Conservation (phyloP, 1,284 basidiomycete species). For the Trametes versicolor region DNA sequence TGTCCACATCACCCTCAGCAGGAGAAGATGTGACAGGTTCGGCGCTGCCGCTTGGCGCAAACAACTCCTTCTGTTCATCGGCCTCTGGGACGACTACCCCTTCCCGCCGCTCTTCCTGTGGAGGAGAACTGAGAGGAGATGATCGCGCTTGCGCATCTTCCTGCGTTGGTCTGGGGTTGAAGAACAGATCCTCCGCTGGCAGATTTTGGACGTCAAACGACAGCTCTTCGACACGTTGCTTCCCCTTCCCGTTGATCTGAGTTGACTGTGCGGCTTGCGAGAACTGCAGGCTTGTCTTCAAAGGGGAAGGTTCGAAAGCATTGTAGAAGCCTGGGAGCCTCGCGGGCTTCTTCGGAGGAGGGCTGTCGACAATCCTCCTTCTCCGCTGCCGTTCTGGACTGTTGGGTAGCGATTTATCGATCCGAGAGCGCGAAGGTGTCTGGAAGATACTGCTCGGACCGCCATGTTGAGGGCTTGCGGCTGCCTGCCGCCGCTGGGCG, state of each 20-base stretch:
- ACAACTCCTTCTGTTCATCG: background rate
- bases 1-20: slow-evolving; percentile 35
- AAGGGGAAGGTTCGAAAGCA: slow-evolving; percentile 43
- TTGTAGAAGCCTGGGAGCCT: slow-evolving; percentile 48
- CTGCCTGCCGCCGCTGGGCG: slow-evolving; percentile 52
- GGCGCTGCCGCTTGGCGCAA: slow-evolving; percentile 2
- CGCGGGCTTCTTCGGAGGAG: slow-evolving; percentile 21
- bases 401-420: slow-evolving; percentile 40
- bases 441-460: slow-evolving; percentile 46
- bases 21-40: slow-evolving; percentile 6
- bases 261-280: slow-evolving; percentile 27
- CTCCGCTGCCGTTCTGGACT: slow-evolving; percentile 22
- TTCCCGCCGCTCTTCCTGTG: slow-evolving; percentile 1
- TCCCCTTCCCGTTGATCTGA: slow-evolving; percentile 39
- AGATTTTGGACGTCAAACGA: slow-evolving; percentile 13
- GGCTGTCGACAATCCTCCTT: slow-evolving; percentile 25
- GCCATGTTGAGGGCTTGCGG: slow-evolving; percentile 33
- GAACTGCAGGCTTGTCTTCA: slow-evolving; percentile 25
- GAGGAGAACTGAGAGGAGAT: slow-evolving; percentile 35
- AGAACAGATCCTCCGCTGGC: slow-evolving; percentile 22
- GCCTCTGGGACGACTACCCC: background rate
- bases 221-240: slow-evolving; percentile 21
- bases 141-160: slow-evolving; percentile 6
- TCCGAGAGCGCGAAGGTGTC: slow-evolving; percentile 50
- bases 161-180: slow-evolving; percentile 17